phyloP scores from a whole-genome alignment of 2,329 filamentous ascomycete species.

The Dactylellina leptospora region DNA sequence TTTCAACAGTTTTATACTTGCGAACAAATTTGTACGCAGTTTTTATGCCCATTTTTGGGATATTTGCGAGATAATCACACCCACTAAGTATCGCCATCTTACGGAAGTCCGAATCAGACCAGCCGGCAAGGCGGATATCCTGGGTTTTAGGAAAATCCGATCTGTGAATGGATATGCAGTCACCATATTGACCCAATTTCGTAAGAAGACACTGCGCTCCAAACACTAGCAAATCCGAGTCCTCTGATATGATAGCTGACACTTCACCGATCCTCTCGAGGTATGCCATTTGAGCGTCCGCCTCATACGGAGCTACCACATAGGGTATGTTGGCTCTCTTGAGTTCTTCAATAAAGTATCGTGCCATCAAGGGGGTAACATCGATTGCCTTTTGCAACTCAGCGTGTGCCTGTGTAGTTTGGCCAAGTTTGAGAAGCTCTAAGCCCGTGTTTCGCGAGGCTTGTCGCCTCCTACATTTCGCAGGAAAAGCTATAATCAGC shows the following conservation, averaged over 20 bases:
- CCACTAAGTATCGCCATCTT: conserved; percentile 96
- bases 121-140: conserved; percentile 87
- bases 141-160: conserved; percentile 80
- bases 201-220: conserved; percentile 89
- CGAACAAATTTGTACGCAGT: conserved; percentile 90
- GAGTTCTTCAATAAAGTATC: conserved; percentile 87
- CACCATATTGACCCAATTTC: conserved; percentile 92
- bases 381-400: conserved; percentile 96
- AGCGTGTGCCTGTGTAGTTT: conserved; percentile 78
- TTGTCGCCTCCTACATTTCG: conserved; percentile 20
- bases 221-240: conserved; percentile 95
- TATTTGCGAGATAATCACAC: conserved; percentile 90
- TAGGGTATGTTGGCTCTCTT: conserved; percentile 83
- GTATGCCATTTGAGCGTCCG: conserved; percentile 95
- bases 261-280: conserved; percentile 86
- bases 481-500: not conserved
- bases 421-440: conserved; percentile 82
- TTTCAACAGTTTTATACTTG: conserved; percentile 87
- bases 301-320: conserved; percentile 95
- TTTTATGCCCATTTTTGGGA: conserved; percentile 87
- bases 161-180: conserved; percentile 90
- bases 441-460: conserved; percentile 70
- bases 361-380: conserved; percentile 94
- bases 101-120: conserved; percentile 89
- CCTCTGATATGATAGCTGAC: conserved; percentile 89